Evolutionary conservation across 345 rosid species (phyloP), one percentile per base, ranked within the genome.

Genomic region (Rhizophora apiculata): DNA sequence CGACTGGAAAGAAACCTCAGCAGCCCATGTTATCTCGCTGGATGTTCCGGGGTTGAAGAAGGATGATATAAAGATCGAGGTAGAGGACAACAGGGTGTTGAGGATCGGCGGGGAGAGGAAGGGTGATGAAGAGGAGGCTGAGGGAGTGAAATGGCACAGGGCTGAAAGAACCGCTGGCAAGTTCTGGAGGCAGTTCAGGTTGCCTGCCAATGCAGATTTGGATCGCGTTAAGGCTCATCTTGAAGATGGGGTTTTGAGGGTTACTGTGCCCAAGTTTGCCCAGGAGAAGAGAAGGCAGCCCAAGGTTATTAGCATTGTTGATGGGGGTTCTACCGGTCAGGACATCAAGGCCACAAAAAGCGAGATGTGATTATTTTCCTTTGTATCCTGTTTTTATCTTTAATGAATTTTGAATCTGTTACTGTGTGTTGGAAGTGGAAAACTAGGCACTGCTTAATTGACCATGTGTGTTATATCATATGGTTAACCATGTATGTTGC

Each of bases 21-120:
- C 49, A 0, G 11, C 70, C 0, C 86, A 74, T 20, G 8, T 82
- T 0, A 68, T 82, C 26, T 1, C 69, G 0, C 37, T 80, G 1
- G 86, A 82, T 60, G 56, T 82, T 63, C 86, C 80, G 0, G 83
- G 86, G 29, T 60, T 80, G 76, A 82, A 69, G 76, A 82, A 37
- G 15, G 85, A 79, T 6, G 81, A 74, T 8, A 36, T 80, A n/a
- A 82, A 80, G 73, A 77, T 82, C 2, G 80, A 80, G 61, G 80
- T 82, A 13, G 82, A 80, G 31, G 78, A 74, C 34, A 74, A 77
- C 39, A 77, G 78, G 61, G 78, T 82, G 22, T 2, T 80, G 77
- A 74, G 80, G 55, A 63, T 82, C 1, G 80, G 78, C 4, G 83
- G 86, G 34, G 74, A 79, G 61, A 72, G 86, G 58, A 80, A 72